Base-by-base conservation (phyloP, 2,329 filamentous ascomycete genomes). In the Sporothrix brunneoviolacea region DNA sequence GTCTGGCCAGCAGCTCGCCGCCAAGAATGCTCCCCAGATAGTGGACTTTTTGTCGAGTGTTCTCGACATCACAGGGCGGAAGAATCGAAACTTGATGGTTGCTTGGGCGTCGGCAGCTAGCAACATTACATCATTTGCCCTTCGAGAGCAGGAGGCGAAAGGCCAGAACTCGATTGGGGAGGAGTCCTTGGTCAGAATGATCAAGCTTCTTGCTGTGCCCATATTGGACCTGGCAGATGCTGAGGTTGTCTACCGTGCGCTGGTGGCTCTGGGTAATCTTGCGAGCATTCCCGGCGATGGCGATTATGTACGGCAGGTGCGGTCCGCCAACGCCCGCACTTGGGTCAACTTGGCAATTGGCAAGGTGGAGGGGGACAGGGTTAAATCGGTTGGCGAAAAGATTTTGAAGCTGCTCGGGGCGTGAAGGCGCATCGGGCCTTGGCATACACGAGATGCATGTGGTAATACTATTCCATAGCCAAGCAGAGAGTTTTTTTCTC, bases 191-290 rank as follows among this genome's bases (percentile, higher is more conserved):
- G 72, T 44, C 64, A 75, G 66, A 64, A 67, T 55, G 70, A 69
- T 35, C 61, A 80, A 58, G 27, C 74, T 84, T 5, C 66, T 91
- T 0, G 76, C 76, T 2, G 73, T 75, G 50, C 76, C 91, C 1
- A 67, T 95, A 1, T 69, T 72, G 6, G 76, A 73, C 4, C 83
- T 88, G 56, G 80, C 74, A 3, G 91, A 97, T 59, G 80, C 83
- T 0, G 93, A 97, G 64, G 87, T 88, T 0, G 69, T 93, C 4
- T 97, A 91, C 64, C 82, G 93, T 19, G 81, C 82, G 0, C 74
- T 97, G 6, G 87, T 95, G 7, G 88, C 88, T 0, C 68, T 91
- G 0, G 94, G 93, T 0, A 98, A 91, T 1, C 64, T 94, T 53
- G 74, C 41, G 15, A 52, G 54, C 47, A 52, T 58, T 3, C 42